These are phyloP conservation scores for Malus sylvestris DNA, from an alignment of 306 rosid genomes.

Conservation along the genomic window DNA sequence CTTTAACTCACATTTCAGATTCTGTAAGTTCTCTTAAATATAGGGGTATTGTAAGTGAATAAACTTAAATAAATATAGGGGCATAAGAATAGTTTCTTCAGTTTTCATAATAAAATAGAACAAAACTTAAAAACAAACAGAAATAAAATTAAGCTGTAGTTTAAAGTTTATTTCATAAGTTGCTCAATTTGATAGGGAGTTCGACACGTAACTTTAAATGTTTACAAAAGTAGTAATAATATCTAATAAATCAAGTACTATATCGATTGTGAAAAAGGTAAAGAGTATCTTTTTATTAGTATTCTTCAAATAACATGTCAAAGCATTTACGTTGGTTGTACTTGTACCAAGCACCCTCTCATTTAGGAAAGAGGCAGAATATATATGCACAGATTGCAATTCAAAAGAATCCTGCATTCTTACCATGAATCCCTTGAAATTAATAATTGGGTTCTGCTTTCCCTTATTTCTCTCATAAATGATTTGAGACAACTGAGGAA, in stretches of 20 bases:
- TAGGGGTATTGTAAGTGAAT: neutral
- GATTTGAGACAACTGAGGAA: slow-evolving; percentile 83
- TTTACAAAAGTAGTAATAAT: neutral
- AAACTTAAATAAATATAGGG: neutral
- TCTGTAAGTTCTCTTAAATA: neutral
- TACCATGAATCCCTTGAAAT: slow-evolving; percentile 89
- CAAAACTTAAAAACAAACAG: neutral
- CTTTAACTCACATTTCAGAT: neutral
- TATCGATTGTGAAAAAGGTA: neutral
- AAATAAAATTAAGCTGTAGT: neutral
- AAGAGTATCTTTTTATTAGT: neutral
- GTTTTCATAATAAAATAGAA: neutral
- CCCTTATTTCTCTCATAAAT: slow-evolving; percentile 65
- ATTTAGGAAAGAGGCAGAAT: neutral
- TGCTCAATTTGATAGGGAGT: neutral
- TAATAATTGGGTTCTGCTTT: slow-evolving; percentile 59
- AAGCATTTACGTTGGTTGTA: neutral
- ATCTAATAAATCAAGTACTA: neutral
- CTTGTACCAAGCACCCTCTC: neutral
- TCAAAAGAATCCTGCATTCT: slow-evolving; percentile 20
- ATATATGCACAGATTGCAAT: neutral
- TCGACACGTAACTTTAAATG: neutral
- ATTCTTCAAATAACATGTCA: neutral
- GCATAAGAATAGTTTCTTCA: neutral
- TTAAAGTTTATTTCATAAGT: neutral